These are phyloP conservation scores for Prunella vulgaris DNA, from an alignment of 257 asterid species.

Conservation along the genomic window DNA sequence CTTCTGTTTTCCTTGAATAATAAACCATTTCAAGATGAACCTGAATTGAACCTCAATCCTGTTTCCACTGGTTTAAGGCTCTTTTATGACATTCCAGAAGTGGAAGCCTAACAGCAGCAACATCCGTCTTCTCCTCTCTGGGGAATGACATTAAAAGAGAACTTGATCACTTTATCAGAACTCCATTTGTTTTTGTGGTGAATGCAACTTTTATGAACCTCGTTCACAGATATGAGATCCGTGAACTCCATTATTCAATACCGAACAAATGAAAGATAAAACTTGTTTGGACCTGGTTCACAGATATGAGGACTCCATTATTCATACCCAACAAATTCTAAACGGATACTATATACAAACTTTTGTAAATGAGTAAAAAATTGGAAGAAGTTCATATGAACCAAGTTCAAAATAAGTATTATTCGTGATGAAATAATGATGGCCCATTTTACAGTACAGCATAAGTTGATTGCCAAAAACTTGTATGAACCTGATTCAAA, in stretches of 20 bases:
- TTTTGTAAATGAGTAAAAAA: no score
- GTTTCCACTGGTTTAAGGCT: conserved; percentile 85
- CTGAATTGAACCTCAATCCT: conserved; percentile 54
- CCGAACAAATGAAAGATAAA: no score
- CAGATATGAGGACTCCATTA: neutral
- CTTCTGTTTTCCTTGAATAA: conserved; percentile 50
- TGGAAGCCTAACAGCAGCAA: conserved; percentile 45
- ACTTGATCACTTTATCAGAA: conserved; percentile 53
- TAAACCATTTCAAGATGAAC: conserved; percentile 40
- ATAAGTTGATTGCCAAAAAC: neutral
- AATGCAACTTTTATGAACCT: neutral
- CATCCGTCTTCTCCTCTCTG: conserved; percentile 52
- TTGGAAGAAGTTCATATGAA: no score
- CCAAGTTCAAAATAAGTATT: neutral
- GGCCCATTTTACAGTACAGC: neutral
- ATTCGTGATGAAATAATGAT: neutral
- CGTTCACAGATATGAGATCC: neutral
- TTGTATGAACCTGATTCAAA: no score
- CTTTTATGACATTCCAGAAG: conserved; percentile 73
- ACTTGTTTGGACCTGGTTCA: neutral
- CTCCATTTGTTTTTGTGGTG: neutral
- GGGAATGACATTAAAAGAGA: conserved; percentile 52
- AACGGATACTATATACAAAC: neutral
- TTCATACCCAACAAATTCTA: neutral
- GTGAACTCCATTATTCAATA: neutral